Evolutionary conservation across 805 yeast species (phyloP).

Genomic region (Saturnispora serradocipensis): DNA sequence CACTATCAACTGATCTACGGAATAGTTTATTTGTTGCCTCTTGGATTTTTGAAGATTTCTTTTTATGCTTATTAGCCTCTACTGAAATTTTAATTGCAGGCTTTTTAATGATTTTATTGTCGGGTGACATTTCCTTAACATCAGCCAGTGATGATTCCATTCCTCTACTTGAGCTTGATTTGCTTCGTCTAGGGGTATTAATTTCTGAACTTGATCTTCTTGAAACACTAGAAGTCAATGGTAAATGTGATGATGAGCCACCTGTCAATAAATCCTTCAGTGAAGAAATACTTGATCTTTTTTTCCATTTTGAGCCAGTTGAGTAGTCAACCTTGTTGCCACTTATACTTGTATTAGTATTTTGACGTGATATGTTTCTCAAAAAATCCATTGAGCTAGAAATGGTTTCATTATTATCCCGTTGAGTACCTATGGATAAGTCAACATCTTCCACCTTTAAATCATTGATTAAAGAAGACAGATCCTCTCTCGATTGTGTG

Average conservation of each 20-base stretch:
- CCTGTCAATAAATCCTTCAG: slow-evolving; percentile 30
- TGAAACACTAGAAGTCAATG: slow-evolving; percentile 9
- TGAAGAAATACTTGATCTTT: slow-evolving; percentile 29
- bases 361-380: slow-evolving; percentile 29
- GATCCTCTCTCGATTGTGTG: slow-evolving; percentile 5
- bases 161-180: background rate
- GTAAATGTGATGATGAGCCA: slow-evolving; percentile 19
- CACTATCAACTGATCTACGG: background rate
- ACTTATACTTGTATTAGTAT: slow-evolving; percentile 12
- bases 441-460: slow-evolving; percentile 27
- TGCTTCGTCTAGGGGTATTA: slow-evolving; percentile 17
- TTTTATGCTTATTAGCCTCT: slow-evolving; percentile 6
- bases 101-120: slow-evolving; percentile 4
- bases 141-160: slow-evolving; percentile 6
- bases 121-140: slow-evolving; percentile 15
- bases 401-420: slow-evolving; percentile 17
- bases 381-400: slow-evolving; percentile 33
- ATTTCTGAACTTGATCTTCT: slow-evolving; percentile 9
- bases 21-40: slow-evolving; percentile 6
- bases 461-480: slow-evolving; percentile 9
- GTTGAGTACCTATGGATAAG: slow-evolving; percentile 19
- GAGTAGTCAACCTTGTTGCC: slow-evolving; percentile 8
- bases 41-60: slow-evolving; percentile 4
- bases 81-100: background rate
- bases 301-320: slow-evolving; percentile 15